Base-by-base conservation (phyloP, 441 rosid species). In the Metrosideros polymorpha region DNA sequence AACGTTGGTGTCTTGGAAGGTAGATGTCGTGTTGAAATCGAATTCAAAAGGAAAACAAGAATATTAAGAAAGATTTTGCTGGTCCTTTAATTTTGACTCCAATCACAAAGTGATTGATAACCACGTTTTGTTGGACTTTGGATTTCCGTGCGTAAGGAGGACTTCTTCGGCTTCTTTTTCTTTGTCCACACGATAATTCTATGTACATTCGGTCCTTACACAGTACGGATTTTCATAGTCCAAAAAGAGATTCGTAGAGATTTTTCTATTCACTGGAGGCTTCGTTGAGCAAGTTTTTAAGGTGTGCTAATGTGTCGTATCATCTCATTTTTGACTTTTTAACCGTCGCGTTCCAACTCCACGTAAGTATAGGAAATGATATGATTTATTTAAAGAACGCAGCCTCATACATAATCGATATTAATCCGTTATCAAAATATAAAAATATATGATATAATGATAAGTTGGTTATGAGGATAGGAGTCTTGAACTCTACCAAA, bases 391-490 rank as follows among this genome's bases (percentile, higher is more conserved):
- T 35, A 66, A 0, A 2, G 27, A 22, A 35, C 7, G 3, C 18
- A 9, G 14, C 77, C 39, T 63, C 43, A 4, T 63, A 19, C 3
- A 18, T 19, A 32, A 1, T 10, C 4, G 32, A 66, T 17, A 61
- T 27, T 25, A 2, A 0, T 30, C 3, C 27, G 4, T 27, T 5
- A 56, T 12, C 7, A 27, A 27, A 27, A 56, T 56, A 27, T n/a
- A 5, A 56, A 27, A 56, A 56, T 27, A 27, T 25, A 0, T 0
- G 2, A 56, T 56, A 25, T 56, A 9, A 56, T 1, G 3, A 56
- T 56, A 0, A 56, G 3, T 27, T 25, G 30, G 1, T 9, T 24
- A 55, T 55, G 9, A 55, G 14, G 14, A 25, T 55, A 0, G 0
- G 27, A 55, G 59, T 55, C 29, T 25, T 9, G 29, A 55, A 55